Percentiles rank a stretch among this genome's conserved stretches.
phyloP scores from a whole-genome alignment of 2,329 filamentous ascomycete species.

The Shiraia bambusicola region DNA sequence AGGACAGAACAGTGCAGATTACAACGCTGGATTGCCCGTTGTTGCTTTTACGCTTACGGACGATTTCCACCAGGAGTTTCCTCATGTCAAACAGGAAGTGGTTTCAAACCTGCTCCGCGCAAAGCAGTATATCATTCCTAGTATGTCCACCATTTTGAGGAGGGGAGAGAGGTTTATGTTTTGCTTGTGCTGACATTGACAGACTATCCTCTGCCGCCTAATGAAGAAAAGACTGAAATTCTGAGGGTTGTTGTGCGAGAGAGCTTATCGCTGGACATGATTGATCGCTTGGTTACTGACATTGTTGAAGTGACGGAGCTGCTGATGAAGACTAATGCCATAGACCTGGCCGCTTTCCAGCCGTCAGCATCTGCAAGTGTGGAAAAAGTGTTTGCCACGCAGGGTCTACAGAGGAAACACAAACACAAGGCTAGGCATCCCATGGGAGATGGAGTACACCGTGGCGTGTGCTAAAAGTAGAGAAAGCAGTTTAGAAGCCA shows the following conservation, averaged over 20 bases:
- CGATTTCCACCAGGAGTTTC: conserved; percentile 58
- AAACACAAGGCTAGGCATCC: conserved; percentile 49
- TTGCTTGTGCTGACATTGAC: conserved; percentile 12
- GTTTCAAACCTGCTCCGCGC: conserved; percentile 64
- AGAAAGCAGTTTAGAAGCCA: no score
- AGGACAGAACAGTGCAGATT: conserved; percentile 57
- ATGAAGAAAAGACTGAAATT: conserved; percentile 64
- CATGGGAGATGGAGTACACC: conserved; percentile 52
- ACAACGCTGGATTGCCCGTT: conserved; percentile 66
- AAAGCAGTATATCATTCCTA: conserved; percentile 71
- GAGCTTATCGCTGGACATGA: conserved; percentile 66
- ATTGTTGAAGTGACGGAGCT: conserved; percentile 62
- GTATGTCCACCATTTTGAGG: conserved; percentile 38
- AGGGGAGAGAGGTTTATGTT: no score
- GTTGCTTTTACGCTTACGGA: conserved; percentile 67
- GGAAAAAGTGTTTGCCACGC: conserved; percentile 47
- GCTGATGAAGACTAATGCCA: conserved; percentile 56
- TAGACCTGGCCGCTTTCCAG: conserved; percentile 56
- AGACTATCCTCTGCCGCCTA: conserved; percentile 67
- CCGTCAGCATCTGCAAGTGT: conserved; percentile 39
- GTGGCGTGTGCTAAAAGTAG: conserved; percentile 48
- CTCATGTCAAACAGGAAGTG: conserved; percentile 64
- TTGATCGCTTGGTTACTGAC: conserved; percentile 64
- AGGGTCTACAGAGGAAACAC: conserved; percentile 43
- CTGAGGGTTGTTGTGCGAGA: conserved; percentile 68